phyloP scores from a whole-genome alignment of 371 early-diverging fungal species.

The Rhizopus stolonifer region DNA sequence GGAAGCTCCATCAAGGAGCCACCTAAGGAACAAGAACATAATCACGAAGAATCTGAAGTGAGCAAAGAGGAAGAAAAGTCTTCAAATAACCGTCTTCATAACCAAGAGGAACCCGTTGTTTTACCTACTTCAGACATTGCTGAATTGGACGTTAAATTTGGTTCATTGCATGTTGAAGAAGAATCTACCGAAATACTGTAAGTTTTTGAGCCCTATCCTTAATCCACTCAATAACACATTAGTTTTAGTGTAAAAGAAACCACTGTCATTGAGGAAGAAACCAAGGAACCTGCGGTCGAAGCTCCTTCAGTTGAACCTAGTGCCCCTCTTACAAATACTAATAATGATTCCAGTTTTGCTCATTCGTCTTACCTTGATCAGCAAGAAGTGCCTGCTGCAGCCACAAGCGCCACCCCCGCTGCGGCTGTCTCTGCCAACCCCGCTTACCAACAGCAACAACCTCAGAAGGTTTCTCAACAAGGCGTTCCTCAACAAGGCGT shows the following conservation, averaged over 20 bases:
- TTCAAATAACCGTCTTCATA: slow-evolving; percentile 51
- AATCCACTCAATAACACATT: no score
- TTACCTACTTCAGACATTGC: slow-evolving; percentile 73
- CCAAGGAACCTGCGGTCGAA: slow-evolving; percentile 12
- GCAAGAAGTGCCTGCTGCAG: slow-evolving; percentile 10
- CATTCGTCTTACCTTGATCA: slow-evolving; percentile 8
- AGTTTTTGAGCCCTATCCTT: background rate
- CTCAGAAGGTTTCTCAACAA: slow-evolving; percentile 27
- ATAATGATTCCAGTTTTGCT: background rate
- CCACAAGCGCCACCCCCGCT: slow-evolving; percentile 3
- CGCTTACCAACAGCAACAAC: slow-evolving; percentile 17
- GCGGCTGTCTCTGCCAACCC: slow-evolving; percentile 10
- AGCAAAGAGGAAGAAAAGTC: slow-evolving; percentile 16
- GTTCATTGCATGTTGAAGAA: slow-evolving; percentile 64
- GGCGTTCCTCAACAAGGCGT: slow-evolving; percentile 23
- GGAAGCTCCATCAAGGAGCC: background rate
- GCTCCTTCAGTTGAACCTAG: background rate
- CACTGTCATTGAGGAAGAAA: background rate
- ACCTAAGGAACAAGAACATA: slow-evolving; percentile 1
- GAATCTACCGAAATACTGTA: slow-evolving; percentile 22
- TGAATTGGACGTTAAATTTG: slow-evolving; percentile 75
- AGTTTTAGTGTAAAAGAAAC: slow-evolving; percentile 12
- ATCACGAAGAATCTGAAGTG: slow-evolving; percentile 2
- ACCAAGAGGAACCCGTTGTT: slow-evolving; percentile 86
- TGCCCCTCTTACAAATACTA: background rate